A percentile compares a stretch with the other conserved stretches of the same genome.
Evolutionary conservation across 2,329 filamentous ascomycete species (phyloP).

Genomic region (Pseudogymnoascus sp.): DNA sequence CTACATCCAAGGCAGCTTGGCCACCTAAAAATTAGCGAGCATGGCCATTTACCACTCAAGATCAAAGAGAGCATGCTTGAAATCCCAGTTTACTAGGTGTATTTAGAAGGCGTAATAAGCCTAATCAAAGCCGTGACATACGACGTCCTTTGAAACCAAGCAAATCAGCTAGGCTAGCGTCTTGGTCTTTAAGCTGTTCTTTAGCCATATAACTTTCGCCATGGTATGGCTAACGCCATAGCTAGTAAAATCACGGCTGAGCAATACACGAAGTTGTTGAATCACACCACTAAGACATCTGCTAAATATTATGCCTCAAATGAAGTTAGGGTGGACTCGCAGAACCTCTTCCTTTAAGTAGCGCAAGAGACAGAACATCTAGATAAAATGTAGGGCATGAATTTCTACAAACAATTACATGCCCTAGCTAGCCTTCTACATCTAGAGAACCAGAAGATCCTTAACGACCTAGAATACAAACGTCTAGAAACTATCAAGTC

Average conservation of each 20-base stretch:
- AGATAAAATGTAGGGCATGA: not conserved
- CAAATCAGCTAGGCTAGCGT: not conserved
- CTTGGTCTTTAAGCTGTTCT: not conserved
- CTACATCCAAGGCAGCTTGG: not conserved
- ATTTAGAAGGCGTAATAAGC: not conserved
- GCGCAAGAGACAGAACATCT: not conserved
- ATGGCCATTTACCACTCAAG: not conserved
- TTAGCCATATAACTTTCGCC: not conserved
- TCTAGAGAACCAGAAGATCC: not conserved
- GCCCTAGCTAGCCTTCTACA: not conserved
- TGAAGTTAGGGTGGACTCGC: not conserved
- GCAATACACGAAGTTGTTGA: not conserved
- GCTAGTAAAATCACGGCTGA: not conserved
- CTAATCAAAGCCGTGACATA: not conserved
- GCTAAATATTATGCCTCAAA: not conserved
- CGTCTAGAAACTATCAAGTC: not conserved
- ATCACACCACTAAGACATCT: not conserved
- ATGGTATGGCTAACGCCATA: not conserved
- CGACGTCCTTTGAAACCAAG: not conserved
- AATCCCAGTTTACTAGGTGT: not conserved
- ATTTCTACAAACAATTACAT: not conserved
- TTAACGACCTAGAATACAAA: not conserved
- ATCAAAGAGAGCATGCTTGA: not conserved
- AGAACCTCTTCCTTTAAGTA: not conserved
- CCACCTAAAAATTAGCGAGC: not conserved